These are phyloP conservation scores for Yarrowia bubula DNA, from an alignment of 805 yeast species.

Conservation along the genomic window DNA sequence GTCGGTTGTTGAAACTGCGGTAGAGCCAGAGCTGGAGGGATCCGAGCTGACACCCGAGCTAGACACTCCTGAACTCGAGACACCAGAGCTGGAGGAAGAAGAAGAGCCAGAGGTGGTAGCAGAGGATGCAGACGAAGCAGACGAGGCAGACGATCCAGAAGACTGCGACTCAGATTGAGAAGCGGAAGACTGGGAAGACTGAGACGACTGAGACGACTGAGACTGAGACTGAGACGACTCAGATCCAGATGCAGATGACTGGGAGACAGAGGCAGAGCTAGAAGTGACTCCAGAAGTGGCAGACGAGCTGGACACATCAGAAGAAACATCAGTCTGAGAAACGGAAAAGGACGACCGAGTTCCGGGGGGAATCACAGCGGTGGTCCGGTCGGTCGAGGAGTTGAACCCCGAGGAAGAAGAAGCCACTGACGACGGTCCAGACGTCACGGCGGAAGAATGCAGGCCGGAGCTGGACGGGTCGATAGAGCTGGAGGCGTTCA, in stretches of 20 bases:
- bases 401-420: neutral
- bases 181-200: no score
- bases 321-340: neutral
- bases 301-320: neutral
- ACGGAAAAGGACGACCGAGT: neutral
- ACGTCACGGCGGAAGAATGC: slow-evolving; percentile 17
- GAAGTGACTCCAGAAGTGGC: neutral
- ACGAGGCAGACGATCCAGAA: neutral
- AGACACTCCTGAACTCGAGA: neutral
- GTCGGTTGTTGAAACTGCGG: neutral
- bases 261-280: neutral
- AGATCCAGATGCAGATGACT: neutral
- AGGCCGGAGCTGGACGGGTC: neutral
- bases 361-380: slow-evolving; percentile 13
- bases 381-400: slow-evolving; percentile 12
- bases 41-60: neutral
- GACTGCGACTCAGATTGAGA: neutral
- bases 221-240: no score
- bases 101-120: neutral
- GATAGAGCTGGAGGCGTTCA: neutral
- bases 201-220: no score
- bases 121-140: neutral
- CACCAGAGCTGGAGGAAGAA: neutral
- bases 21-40: neutral
- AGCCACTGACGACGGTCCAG: neutral